Conservation (phyloP, 1,139 yeast species). For the Hyphopichia wangnamkhiaoensis region DNA sequence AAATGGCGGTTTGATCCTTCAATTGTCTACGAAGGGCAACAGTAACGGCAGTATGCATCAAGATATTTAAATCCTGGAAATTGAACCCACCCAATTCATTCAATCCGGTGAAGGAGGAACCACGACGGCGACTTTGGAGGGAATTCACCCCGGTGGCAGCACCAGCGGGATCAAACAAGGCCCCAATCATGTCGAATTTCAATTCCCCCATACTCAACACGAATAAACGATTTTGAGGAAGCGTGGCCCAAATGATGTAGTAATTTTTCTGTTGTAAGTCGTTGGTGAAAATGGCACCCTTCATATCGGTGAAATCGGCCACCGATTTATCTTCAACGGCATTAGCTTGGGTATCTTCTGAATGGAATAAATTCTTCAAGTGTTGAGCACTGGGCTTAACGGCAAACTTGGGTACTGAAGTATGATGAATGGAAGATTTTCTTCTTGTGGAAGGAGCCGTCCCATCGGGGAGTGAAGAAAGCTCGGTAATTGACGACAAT, state of each 20-base stretch:
- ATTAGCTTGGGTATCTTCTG: conserved; percentile 11
- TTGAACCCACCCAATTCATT: conserved; percentile 45
- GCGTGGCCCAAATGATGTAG: conserved; percentile 35
- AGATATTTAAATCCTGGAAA: conserved; percentile 43
- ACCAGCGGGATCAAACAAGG: conserved; percentile 20
- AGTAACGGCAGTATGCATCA: conserved; percentile 33
- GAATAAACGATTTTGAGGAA: conserved; percentile 20
- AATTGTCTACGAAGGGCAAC: conserved; percentile 26
- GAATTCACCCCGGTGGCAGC: conserved; percentile 11
- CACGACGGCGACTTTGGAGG: conserved; percentile 24
- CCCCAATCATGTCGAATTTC: conserved; percentile 25
- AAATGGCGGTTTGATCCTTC: conserved; percentile 15
- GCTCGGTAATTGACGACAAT: conserved; percentile 21
- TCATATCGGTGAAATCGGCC: conserved; percentile 22
- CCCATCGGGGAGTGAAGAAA: conserved; percentile 6
- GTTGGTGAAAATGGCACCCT: conserved; percentile 44
- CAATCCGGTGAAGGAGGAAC: conserved; percentile 40
- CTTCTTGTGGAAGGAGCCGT: conserved; percentile 16
- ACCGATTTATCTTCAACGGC: conserved; percentile 5
- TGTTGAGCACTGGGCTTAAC: conserved; percentile 29
- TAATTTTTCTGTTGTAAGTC: conserved; percentile 40
- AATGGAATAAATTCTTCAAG: conserved; percentile 11
- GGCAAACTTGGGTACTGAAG: conserved; percentile 32
- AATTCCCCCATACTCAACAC: conserved; percentile 42
- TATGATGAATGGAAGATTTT: conserved; percentile 27